Percentiles rank a stretch among this genome's conserved stretches.
Conservation (phyloP, 2,329 filamentous ascomycete genomes). For the Metarhizium robertsii region DNA sequence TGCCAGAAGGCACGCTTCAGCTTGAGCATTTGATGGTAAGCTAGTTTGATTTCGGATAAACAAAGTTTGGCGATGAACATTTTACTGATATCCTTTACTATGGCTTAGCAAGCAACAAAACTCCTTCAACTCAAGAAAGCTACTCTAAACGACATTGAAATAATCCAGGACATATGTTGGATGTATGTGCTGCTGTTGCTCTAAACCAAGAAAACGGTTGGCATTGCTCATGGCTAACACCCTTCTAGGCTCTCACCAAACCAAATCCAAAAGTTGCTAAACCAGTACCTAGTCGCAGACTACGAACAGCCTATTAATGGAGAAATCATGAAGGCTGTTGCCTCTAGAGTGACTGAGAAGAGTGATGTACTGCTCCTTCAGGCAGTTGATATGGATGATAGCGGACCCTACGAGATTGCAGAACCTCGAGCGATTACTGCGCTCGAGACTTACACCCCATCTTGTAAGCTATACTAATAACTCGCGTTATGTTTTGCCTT, state of each 20-base stretch:
- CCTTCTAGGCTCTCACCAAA: slow-evolving; percentile 77
- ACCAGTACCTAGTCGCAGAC: slow-evolving; percentile 96
- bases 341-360: slow-evolving; percentile 94
- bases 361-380: slow-evolving; percentile 89
- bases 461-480: slow-evolving; percentile 53
- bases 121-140: slow-evolving; percentile 97
- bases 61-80: slow-evolving; percentile 16
- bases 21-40: slow-evolving; percentile 92
- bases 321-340: slow-evolving; percentile 99
- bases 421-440: slow-evolving; percentile 94
- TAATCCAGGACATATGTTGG: slow-evolving; percentile 99
- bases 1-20: slow-evolving; percentile 96
- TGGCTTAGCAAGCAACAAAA: slow-evolving; percentile 73
- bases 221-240: slow-evolving; percentile 1
- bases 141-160: slow-evolving; percentile 97
- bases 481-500: background rate
- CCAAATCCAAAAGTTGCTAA: slow-evolving; percentile 97
- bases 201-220: background rate
- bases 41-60: background rate
- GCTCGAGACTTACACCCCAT: slow-evolving; percentile 94
- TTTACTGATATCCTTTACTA: slow-evolving; percentile 27
- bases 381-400: slow-evolving; percentile 98
- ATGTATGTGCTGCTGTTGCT: slow-evolving; percentile 58
- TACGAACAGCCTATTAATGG: slow-evolving; percentile 99
- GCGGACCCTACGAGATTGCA: slow-evolving; percentile 95